A percentile compares a stretch with the other conserved stretches of the same genome.
Evolutionary conservation across 169 alveolate species (phyloP).

Genomic region (Plasmodium gonderi): DNA sequence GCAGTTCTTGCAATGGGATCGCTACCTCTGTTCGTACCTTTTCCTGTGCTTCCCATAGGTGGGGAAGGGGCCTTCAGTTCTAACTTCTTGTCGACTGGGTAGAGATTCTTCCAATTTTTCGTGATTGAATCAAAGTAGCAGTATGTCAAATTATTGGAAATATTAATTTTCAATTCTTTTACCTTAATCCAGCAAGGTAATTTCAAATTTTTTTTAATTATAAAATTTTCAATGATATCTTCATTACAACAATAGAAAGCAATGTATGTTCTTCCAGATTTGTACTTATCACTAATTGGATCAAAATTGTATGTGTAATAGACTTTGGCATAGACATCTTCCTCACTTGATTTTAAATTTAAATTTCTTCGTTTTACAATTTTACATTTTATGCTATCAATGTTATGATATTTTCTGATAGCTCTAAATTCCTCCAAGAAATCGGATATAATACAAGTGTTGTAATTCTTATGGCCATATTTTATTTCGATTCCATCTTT

Average conservation of each 20-base stretch:
- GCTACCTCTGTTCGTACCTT: neutral
- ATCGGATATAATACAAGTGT: slow-evolving; percentile 22
- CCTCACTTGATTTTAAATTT: slow-evolving; percentile 19
- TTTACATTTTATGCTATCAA: slow-evolving; percentile 58
- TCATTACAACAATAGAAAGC: slow-evolving; percentile 73
- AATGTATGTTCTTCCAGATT: slow-evolving; percentile 29
- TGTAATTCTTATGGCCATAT: slow-evolving; percentile 21
- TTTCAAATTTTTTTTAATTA: slow-evolving; percentile 51
- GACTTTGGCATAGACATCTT: slow-evolving; percentile 59
- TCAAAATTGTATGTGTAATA: slow-evolving; percentile 51
- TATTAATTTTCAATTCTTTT: slow-evolving; percentile 25
- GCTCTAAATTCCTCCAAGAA: slow-evolving; percentile 52
- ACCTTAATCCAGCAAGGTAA: slow-evolving; percentile 70
- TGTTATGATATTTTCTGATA: slow-evolving; percentile 44
- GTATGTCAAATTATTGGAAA: slow-evolving; percentile 26
- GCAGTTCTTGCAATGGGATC: neutral
- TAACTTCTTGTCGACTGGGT: slow-evolving; percentile 4
- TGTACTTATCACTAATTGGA: slow-evolving; percentile 30
- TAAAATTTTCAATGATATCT: slow-evolving; percentile 57
- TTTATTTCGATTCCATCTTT: slow-evolving; percentile 36
- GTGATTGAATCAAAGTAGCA: slow-evolving; percentile 61
- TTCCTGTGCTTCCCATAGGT: neutral
- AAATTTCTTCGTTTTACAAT: slow-evolving; percentile 47
- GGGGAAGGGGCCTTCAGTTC: neutral
- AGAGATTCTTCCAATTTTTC: slow-evolving; percentile 9